A percentile compares a stretch with the other conserved stretches of the same genome.
Evolutionary conservation across 1,284 basidiomycete genomes (phyloP).

Genomic region (Melampsora americana): DNA sequence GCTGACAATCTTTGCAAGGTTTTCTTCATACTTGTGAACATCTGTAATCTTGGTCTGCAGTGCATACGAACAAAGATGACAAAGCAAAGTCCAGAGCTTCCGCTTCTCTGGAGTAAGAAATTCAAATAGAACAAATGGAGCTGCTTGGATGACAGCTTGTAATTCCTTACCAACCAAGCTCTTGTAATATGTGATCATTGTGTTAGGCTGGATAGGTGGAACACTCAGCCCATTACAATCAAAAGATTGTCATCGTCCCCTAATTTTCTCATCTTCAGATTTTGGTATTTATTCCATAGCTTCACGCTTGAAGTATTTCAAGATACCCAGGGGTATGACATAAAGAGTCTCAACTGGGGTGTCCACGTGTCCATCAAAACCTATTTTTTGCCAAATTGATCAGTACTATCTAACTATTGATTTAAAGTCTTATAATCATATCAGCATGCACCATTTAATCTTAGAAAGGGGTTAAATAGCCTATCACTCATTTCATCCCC

Average conservation of each 20-base stretch:
- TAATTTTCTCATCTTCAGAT: slow-evolving; percentile 46
- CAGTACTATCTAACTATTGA: not conserved
- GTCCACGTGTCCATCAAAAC: slow-evolving; percentile 53
- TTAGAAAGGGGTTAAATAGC: slow-evolving; percentile 14
- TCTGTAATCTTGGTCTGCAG: slow-evolving; percentile 52
- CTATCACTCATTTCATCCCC: not conserved
- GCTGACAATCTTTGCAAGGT: slow-evolving; percentile 50
- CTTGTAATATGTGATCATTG: slow-evolving; percentile 52
- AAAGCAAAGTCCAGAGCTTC: slow-evolving; percentile 53
- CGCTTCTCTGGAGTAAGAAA: slow-evolving; percentile 47
- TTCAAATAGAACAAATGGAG: slow-evolving; percentile 55
- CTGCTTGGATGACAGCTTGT: slow-evolving; percentile 54
- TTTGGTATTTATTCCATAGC: slow-evolving; percentile 48
- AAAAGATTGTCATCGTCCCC: slow-evolving; percentile 49
- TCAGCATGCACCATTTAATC: not conserved
- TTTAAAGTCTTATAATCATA: not conserved
- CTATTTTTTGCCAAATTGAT: slow-evolving; percentile 45
- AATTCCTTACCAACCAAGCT: slow-evolving; percentile 56
- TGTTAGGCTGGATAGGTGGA: slow-evolving; percentile 48
- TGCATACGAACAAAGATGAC: slow-evolving; percentile 54
- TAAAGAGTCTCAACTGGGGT: slow-evolving; percentile 56
- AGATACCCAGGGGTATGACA: slow-evolving; percentile 54
- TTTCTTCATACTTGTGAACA: slow-evolving; percentile 53
- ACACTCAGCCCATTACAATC: slow-evolving; percentile 51
- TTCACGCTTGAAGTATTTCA: slow-evolving; percentile 57